These are phyloP conservation scores for Cyclotella baltica DNA, from an alignment of 108 stramenopile species.

Conservation along the genomic window DNA sequence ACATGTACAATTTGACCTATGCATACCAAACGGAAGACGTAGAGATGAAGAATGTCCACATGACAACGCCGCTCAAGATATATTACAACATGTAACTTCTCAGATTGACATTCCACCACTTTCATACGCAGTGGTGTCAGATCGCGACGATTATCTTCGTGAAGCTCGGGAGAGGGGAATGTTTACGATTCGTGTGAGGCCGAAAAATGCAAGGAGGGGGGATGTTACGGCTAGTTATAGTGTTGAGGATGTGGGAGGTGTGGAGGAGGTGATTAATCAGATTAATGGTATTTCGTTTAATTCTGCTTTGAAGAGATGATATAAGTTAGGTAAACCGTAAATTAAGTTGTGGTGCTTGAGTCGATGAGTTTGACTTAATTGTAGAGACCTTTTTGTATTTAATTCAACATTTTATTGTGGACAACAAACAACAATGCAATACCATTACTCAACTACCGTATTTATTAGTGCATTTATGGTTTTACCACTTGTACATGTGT, in stretches of 20 bases:
- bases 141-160: conserved; percentile 80
- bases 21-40: conserved; percentile 47
- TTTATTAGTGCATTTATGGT: too few relatives aligned
- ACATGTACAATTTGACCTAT: conserved; percentile 51
- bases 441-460: too few relatives aligned
- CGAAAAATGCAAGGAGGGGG: conserved; percentile 73
- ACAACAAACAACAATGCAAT: too few relatives aligned
- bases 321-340: not conserved
- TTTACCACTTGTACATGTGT: too few relatives aligned
- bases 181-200: conserved; percentile 72
- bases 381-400: too few relatives aligned
- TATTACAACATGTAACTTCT: conserved; percentile 28
- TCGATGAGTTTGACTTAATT: not conserved
- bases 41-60: conserved; percentile 39
- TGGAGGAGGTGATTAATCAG: conserved; percentile 83
- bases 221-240: conserved; percentile 80
- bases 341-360: too few relatives aligned
- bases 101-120: conserved; percentile 37
- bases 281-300: conserved; percentile 89
- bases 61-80: conserved; percentile 55
- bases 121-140: conserved; percentile 66
- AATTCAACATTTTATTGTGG: too few relatives aligned
- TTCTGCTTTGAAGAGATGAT: conserved; percentile 56
- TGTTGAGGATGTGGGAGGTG: conserved; percentile 58
- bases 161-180: conserved; percentile 77